These are phyloP conservation scores for Arthrobotrys entomopaga DNA, from an alignment of 2,329 filamentous ascomycete species.

Conservation along the genomic window DNA sequence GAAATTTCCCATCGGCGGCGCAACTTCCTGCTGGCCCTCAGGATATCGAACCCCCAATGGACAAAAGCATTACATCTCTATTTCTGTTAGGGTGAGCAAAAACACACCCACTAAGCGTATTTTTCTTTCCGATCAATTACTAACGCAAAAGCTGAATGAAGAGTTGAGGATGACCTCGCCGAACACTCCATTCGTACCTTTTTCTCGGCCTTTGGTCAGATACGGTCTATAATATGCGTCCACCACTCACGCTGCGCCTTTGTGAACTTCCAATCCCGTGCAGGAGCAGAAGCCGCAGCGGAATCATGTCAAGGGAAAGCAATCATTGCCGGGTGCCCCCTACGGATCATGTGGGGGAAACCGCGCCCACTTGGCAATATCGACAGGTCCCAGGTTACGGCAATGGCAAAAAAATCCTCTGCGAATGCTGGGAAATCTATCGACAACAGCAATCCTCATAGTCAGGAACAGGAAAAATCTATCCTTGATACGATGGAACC, in stretches of 20 bases:
- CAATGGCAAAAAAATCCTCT: slow-evolving; percentile 41
- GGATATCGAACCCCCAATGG: slow-evolving; percentile 85
- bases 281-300: slow-evolving; percentile 86
- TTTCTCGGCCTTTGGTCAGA: slow-evolving; percentile 87
- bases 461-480: neutral
- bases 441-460: neutral
- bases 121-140: neutral
- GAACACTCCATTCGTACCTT: slow-evolving; percentile 91
- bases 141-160: slow-evolving; percentile 10
- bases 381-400: slow-evolving; percentile 65
- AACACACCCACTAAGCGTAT: neutral
- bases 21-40: slow-evolving; percentile 81
- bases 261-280: slow-evolving; percentile 87
- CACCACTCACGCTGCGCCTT: slow-evolving; percentile 98
- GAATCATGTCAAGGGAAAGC: slow-evolving; percentile 85
- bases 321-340: slow-evolving; percentile 87
- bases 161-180: slow-evolving; percentile 90
- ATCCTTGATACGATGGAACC: slow-evolving; percentile 1
- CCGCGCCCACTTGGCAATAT: slow-evolving; percentile 91
- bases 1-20: slow-evolving; percentile 74
- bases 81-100: slow-evolving; percentile 79
- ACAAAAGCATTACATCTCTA: slow-evolving; percentile 87
- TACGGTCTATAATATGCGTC: slow-evolving; percentile 92
- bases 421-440: neutral
- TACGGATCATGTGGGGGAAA: slow-evolving; percentile 90